phyloP scores from a whole-genome alignment of 2,329 filamentous ascomycete genomes.

The Fusarium tuaranense region DNA sequence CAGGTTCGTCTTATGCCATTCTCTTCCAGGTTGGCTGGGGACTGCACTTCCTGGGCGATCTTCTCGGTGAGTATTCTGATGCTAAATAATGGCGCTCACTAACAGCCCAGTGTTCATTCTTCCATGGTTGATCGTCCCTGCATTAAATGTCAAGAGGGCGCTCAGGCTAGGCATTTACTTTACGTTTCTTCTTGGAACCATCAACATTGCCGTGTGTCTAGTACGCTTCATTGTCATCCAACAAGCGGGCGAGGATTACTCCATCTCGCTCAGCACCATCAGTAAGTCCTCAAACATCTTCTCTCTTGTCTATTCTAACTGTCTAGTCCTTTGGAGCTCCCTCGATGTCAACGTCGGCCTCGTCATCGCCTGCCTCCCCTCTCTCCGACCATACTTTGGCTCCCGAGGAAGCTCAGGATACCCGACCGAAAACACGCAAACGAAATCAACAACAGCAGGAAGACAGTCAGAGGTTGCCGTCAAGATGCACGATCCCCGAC shows the following conservation, averaged over 20 bases:
- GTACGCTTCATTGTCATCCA: conserved; percentile 28
- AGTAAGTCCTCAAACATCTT: background rate
- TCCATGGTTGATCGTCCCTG: conserved; percentile 30
- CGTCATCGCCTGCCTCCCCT: conserved; percentile 32
- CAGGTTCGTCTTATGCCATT: background rate
- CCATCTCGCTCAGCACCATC: conserved; percentile 23
- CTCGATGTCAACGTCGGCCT: conserved; percentile 34
- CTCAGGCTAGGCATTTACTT: conserved; percentile 32
- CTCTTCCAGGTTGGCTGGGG: conserved; percentile 29
- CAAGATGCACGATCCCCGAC: background rate
- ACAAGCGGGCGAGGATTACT: conserved; percentile 12
- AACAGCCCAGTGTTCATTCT: conserved; percentile 19
- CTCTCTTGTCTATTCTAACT: background rate
- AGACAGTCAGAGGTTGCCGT: background rate
- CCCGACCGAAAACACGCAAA: background rate
- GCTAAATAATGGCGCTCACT: background rate
- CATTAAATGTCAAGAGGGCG: conserved; percentile 1
- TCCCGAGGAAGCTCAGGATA: background rate
- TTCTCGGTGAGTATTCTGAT: background rate
- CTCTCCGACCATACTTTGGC: conserved; percentile 34
- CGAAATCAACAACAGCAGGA: background rate
- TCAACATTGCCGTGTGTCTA: conserved; percentile 30
- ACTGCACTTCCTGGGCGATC: conserved; percentile 20
- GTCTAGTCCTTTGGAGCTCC: conserved; percentile 25
- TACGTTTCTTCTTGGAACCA: conserved; percentile 26